Evolutionary conservation across 1,139 yeast species (phyloP).

Genomic region (Arxiozyma slooffiae): DNA sequence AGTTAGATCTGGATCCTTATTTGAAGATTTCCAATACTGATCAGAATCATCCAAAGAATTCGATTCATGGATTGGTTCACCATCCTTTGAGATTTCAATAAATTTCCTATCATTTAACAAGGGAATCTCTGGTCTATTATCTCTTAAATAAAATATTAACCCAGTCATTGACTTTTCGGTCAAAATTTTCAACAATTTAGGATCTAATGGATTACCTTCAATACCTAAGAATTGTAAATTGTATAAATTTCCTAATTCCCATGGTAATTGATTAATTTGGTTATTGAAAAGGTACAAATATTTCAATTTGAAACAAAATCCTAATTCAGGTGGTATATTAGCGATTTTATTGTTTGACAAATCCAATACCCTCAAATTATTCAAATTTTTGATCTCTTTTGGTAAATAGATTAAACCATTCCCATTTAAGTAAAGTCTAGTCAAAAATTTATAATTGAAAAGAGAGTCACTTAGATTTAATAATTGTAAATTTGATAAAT

Average conservation of each 20-base stretch:
- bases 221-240: slow-evolving; percentile 82
- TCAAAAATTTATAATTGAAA: slow-evolving; percentile 75
- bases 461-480: slow-evolving; percentile 59
- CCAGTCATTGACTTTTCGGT: slow-evolving; percentile 83
- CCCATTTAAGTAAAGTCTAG: slow-evolving; percentile 78
- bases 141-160: slow-evolving; percentile 69
- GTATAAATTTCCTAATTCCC: slow-evolving; percentile 75
- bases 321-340: slow-evolving; percentile 71
- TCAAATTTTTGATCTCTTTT: slow-evolving; percentile 54
- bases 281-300: slow-evolving; percentile 85
- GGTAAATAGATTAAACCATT: slow-evolving; percentile 69
- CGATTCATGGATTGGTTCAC: slow-evolving; percentile 44
- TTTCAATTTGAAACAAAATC: slow-evolving; percentile 69
- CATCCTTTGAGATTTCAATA: slow-evolving; percentile 69
- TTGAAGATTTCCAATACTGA: slow-evolving; percentile 23
- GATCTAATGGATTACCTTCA: slow-evolving; percentile 84
- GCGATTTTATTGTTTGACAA: slow-evolving; percentile 67
- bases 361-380: slow-evolving; percentile 74
- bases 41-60: slow-evolving; percentile 26
- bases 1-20: slow-evolving; percentile 26
- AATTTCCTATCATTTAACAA: slow-evolving; percentile 72
- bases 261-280: slow-evolving; percentile 63
- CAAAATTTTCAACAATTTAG: slow-evolving; percentile 52
- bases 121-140: slow-evolving; percentile 58
- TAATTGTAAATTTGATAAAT: slow-evolving; percentile 83